Percentiles rank a stretch among this genome's conserved stretches.
phyloP scores from a whole-genome alignment of 768 basidiomycete genomes.

The Arthromyces matolae region DNA sequence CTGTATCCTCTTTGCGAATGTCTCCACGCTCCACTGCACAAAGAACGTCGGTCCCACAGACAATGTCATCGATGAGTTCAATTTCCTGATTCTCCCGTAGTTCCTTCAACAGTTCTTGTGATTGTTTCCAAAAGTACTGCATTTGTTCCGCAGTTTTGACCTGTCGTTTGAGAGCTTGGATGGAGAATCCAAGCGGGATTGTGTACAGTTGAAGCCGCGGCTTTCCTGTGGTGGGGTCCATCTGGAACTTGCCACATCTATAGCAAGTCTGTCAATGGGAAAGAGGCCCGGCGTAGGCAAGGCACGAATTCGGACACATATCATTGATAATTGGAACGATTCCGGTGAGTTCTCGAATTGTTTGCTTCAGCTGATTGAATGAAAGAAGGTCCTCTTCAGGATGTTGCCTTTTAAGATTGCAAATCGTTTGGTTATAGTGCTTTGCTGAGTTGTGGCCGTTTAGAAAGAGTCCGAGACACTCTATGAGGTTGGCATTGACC shows the following conservation, averaged over 20 bases:
- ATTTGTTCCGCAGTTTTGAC: slow-evolving; percentile 7
- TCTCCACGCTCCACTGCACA: not conserved
- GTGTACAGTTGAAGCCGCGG: slow-evolving; percentile 15
- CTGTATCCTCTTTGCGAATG: not conserved
- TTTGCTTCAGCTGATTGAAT: slow-evolving; percentile 11
- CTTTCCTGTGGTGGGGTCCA: slow-evolving; percentile 11
- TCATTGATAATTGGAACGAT: slow-evolving; percentile 4
- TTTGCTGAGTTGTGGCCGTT: slow-evolving; percentile 3
- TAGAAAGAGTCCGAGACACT: slow-evolving; percentile 9
- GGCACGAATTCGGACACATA: slow-evolving; percentile 12
- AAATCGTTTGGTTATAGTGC: slow-evolving; percentile 1
- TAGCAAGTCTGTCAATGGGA: not conserved
- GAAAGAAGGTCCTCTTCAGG: slow-evolving; percentile 9
- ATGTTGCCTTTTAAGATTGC: not conserved
- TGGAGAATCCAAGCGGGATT: slow-evolving; percentile 20
- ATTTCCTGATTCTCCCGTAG: too few species aligned
- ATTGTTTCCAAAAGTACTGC: slow-evolving; percentile 1
- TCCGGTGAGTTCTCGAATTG: slow-evolving; percentile 8
- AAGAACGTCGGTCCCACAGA: not conserved
- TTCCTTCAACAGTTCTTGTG: not conserved
- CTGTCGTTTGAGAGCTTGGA: slow-evolving; percentile 21
- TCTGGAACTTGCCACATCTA: slow-evolving; percentile 7
- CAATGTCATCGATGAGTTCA: not conserved
- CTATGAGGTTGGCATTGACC: not conserved
- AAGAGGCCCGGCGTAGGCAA: slow-evolving; percentile 8